Conservation (phyloP, 495 filamentous ascomycete species). For the Hypoxylon lenormandii region DNA sequence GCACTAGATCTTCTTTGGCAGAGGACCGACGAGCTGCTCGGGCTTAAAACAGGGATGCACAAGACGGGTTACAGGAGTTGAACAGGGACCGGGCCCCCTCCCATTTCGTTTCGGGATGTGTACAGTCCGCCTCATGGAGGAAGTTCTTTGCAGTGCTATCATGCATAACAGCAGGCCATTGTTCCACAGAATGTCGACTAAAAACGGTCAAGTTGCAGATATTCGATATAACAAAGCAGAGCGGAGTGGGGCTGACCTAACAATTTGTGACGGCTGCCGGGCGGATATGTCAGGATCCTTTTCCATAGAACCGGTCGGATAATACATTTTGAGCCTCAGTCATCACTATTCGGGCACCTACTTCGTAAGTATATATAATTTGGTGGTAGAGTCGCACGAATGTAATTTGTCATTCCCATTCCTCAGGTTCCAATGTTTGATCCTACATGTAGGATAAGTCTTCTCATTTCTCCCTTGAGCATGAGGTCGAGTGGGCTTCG, state of each 20-base stretch:
- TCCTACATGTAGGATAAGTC: too few relatives aligned
- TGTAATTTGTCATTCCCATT: too few relatives aligned
- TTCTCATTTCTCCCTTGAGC: too few relatives aligned
- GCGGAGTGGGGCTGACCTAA: not conserved
- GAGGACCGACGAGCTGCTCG: constrained; percentile 12
- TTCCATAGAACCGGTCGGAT: too few relatives aligned
- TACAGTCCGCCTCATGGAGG: constrained; percentile 6
- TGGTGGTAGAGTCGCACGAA: too few relatives aligned
- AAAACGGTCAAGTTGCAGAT: too few relatives aligned
- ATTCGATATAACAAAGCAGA: too few relatives aligned
- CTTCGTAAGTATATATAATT: too few relatives aligned
- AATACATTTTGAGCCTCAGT: not conserved
- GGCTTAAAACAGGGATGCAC: constrained; percentile 30
- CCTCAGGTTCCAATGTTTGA: too few relatives aligned
- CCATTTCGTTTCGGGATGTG: constrained; percentile 32
- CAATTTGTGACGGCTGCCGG: not conserved
- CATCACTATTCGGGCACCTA: too few relatives aligned
- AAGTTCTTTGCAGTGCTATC: constrained; percentile 14
- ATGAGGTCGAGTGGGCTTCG: not conserved
- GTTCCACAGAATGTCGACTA: not conserved
- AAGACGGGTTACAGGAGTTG: constrained; percentile 20
- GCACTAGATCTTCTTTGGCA: constrained; percentile 30
- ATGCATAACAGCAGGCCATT: constrained; percentile 4
- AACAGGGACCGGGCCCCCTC: constrained; percentile 21
- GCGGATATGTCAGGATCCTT: not conserved